These are phyloP conservation scores for Solanum neorickii DNA, from an alignment of 257 asterid species.

Conservation along the genomic window DNA sequence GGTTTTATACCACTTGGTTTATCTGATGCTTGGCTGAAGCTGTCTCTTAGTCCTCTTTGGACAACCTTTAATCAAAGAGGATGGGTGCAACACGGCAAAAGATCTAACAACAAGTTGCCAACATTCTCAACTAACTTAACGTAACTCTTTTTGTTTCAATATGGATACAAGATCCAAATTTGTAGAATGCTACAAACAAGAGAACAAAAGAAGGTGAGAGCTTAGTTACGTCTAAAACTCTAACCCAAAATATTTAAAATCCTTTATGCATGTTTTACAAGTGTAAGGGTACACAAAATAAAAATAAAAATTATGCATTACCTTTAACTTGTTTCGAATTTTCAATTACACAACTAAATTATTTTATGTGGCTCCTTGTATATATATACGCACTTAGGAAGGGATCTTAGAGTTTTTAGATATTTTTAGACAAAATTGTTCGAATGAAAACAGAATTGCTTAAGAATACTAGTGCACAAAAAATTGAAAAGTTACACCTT, in stretches of 20 bases:
- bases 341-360: not conserved
- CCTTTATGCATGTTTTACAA: not conserved
- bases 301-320: not conserved
- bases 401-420: not conserved
- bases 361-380: not conserved
- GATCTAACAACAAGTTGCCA: not conserved
- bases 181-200: not conserved
- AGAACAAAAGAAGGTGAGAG: not conserved
- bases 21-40: no score
- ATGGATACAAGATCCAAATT: not conserved
- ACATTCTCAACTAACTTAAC: not conserved
- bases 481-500: not conserved
- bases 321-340: not conserved
- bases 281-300: not conserved
- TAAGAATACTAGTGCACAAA: not conserved
- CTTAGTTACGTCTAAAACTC: not conserved
- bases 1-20: not conserved
- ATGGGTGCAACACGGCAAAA: not conserved
- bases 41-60: no score
- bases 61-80: not conserved
- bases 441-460: not conserved
- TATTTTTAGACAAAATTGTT: not conserved
- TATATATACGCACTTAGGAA: not conserved
- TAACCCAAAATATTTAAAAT: not conserved
- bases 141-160: not conserved